Evolutionary conservation across 1,284 basidiomycete species (phyloP), one percentile per base, ranked within the genome.

Genomic region (Moesziomyces parantarcticus): DNA sequence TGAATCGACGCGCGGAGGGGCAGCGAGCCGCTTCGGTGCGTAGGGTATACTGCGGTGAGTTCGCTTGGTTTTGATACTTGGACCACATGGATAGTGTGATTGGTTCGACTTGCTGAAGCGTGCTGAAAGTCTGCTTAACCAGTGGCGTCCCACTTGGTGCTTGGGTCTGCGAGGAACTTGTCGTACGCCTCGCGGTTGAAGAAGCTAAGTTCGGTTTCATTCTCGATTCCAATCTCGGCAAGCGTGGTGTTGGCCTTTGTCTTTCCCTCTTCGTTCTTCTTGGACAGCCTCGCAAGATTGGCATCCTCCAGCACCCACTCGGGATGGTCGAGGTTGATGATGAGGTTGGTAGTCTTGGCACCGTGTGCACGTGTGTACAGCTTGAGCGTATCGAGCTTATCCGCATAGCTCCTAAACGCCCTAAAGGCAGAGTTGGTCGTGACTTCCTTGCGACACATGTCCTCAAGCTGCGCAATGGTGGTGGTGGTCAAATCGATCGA

Each of bases 321-420:
- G 1, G 73, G 70, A 36, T 77, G 78, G 41, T 83, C 82, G 16
- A 83, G 52, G 50, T 83, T 83, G 74, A 83, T 80, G 65, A 83
- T 83, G 22, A 83, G 60, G 47, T 83, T 83, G 6, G 78, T 82
- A 13, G 82, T 83, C 88, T 99, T 99, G 60, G 94, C 88, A 11
- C 94, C 94, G 82, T 98, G 96, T 1, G 96, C 96, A 77, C 90
- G 90, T 0, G 93, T 93, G 84, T 99, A 99, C 16, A 97, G 85
- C 83, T 99, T 99, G 65, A 99, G 76, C 11, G 94, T 97, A 85
- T 97, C 94, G 11, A 77, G 52, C 45, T 76, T 49, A 39, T 69
- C 59, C 0, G 66, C 77, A 20, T 52, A 66, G 36, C 59, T 70
- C 18, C 77, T 55, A 57, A 82, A 82, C 6, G 78, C 73, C 26